phyloP scores from a whole-genome alignment of 2,329 filamentous ascomycete species.

The Fusarium sp. region DNA sequence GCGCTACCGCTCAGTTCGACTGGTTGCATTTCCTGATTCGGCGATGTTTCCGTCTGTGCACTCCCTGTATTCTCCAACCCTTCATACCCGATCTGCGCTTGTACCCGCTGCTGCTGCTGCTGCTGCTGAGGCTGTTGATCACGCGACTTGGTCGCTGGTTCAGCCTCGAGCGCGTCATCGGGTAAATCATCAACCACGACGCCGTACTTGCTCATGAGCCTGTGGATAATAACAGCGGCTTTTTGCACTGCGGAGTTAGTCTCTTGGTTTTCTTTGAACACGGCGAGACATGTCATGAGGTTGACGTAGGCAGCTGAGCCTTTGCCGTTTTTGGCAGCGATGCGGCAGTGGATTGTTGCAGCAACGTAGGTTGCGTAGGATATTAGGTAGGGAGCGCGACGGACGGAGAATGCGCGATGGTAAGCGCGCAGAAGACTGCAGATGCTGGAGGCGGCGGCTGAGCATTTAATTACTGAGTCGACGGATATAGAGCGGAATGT shows the following conservation, averaged over 20 bases:
- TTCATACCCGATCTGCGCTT: background rate
- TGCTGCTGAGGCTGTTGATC: conserved; percentile 13
- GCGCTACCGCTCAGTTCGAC: background rate
- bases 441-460: conserved; percentile 56
- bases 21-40: background rate
- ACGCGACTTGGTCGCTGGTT: background rate
- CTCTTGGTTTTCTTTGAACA: conserved; percentile 59
- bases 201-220: conserved; percentile 56
- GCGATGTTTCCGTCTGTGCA: background rate
- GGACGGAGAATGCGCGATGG: conserved; percentile 55
- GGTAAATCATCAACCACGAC: conserved; percentile 39
- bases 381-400: conserved; percentile 61
- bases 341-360: conserved; percentile 61
- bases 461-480: conserved; percentile 56
- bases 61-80: background rate
- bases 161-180: conserved; percentile 14
- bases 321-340: conserved; percentile 55
- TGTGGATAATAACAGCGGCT: conserved; percentile 55
- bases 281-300: conserved; percentile 55
- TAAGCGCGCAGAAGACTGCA: conserved; percentile 55
- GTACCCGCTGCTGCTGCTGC: background rate
- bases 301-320: conserved; percentile 51
- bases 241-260: conserved; percentile 60
- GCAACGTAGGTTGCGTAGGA: conserved; percentile 65
- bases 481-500: conserved; percentile 52